phyloP scores from a whole-genome alignment of 1,284 basidiomycete genomes.

The Blastosporella zonata region DNA sequence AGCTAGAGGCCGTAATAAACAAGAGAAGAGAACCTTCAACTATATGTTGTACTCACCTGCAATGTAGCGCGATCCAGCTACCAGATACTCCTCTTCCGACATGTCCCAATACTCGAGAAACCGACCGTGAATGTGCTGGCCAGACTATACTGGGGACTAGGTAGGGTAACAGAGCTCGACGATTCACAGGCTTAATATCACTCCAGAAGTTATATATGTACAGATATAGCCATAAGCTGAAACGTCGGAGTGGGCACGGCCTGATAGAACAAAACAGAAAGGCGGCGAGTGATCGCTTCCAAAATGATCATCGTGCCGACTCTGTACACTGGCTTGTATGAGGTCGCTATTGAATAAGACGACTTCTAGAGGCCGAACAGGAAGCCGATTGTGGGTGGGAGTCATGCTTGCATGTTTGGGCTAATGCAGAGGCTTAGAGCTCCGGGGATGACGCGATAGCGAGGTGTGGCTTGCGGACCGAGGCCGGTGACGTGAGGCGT shows the following conservation, averaged over 20 bases:
- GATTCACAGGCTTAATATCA: background rate
- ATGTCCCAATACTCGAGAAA: background rate
- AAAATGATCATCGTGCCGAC: background rate
- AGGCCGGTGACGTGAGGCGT: background rate
- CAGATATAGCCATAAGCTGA: background rate
- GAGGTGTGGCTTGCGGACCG: background rate
- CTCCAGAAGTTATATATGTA: background rate
- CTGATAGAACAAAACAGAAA: background rate
- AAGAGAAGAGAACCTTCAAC: background rate
- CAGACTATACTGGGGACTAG: background rate
- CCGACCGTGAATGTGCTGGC: background rate
- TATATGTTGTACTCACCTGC: slow-evolving; percentile 3
- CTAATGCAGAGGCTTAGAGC: background rate
- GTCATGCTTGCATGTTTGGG: background rate
- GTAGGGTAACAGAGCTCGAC: background rate
- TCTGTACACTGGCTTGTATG: background rate
- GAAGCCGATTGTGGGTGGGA: background rate
- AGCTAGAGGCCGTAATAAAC: background rate
- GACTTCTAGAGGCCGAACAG: background rate
- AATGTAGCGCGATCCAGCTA: slow-evolving; percentile 9
- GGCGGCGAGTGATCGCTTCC: background rate
- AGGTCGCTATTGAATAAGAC: background rate
- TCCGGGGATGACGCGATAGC: background rate
- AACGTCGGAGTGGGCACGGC: background rate
- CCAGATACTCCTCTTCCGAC: background rate